Evolutionary conservation across 768 basidiomycete genomes (phyloP).

Genomic region (Serendipita sp.): DNA sequence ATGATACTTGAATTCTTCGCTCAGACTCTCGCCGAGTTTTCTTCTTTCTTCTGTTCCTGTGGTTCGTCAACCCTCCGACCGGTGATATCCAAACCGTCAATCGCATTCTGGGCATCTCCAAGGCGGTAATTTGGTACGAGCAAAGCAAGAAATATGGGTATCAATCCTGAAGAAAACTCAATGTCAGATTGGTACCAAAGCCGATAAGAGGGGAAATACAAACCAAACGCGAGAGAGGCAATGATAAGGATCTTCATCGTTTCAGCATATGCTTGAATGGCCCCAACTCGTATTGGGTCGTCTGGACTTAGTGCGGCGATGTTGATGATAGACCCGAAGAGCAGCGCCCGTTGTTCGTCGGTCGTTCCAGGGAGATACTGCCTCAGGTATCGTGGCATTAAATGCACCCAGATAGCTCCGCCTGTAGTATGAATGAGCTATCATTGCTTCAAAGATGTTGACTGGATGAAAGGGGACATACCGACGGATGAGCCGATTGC

Average conservation of each 20-base stretch:
- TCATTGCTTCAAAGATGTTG: too few relatives aligned
- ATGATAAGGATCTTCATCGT: conserved; percentile 15
- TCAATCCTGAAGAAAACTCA: conserved; percentile 34
- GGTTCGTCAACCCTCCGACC: conserved; percentile 10
- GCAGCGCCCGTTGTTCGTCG: conserved; percentile 10
- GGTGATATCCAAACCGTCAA: conserved; percentile 24
- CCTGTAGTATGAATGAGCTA: not conserved
- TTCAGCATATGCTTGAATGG: conserved; percentile 17
- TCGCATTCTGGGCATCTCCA: conserved; percentile 53
- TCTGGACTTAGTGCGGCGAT: conserved; percentile 5
- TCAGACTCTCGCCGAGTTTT: too few relatives aligned
- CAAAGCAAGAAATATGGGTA: conserved; percentile 42
- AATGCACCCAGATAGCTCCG: conserved; percentile 12
- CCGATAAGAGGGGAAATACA: not conserved
- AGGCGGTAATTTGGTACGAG: conserved; percentile 52
- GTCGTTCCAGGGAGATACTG: conserved; percentile 13
- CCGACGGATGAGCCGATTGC: conserved; percentile 46
- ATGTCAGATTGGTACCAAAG: conserved; percentile 19
- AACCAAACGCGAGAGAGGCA: not conserved
- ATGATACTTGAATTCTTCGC: too few relatives aligned
- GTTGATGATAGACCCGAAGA: conserved; percentile 13
- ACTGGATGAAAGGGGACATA: conserved; percentile 13
- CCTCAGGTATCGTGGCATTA: conserved; percentile 15
- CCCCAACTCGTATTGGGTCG: conserved; percentile 8
- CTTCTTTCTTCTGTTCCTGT: conserved; percentile 11